Conservation (phyloP, 2,329 filamentous ascomycete genomes). For the Paecilomyces variotii region DNA sequence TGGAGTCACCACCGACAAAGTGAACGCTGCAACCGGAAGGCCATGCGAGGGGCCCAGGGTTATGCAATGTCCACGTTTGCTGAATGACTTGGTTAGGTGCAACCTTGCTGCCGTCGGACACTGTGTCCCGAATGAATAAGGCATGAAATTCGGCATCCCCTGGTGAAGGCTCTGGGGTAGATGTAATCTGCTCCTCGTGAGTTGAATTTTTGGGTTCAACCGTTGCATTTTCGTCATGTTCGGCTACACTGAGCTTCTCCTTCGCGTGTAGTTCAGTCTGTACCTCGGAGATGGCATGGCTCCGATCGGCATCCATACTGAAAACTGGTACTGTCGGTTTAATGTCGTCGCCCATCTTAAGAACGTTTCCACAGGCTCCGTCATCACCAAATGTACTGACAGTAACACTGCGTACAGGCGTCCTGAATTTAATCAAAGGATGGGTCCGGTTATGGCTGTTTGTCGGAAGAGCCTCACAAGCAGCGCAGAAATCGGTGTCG, state of each 20-base stretch:
- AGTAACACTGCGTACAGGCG: constrained; percentile 76
- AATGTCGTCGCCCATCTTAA: constrained; percentile 62
- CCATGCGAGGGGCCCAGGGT: constrained; percentile 72
- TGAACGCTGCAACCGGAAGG: constrained; percentile 83
- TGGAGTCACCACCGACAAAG: constrained; percentile 90
- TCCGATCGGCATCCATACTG: constrained; percentile 46
- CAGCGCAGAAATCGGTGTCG: constrained; percentile 90
- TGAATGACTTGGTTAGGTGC: constrained; percentile 66
- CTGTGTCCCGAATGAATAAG: constrained; percentile 67
- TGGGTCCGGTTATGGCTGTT: constrained; percentile 93
- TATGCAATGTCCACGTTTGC: constrained; percentile 87
- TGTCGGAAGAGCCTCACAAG: constrained; percentile 78
- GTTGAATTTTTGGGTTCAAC: constrained; percentile 5
- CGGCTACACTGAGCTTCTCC: constrained; percentile 14
- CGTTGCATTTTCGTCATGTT: constrained; percentile 9
- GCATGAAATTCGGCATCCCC: constrained; percentile 40
- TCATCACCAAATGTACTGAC: constrained; percentile 80
- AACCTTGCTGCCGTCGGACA: constrained; percentile 69
- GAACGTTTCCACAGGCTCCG: constrained; percentile 55
- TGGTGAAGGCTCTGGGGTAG: constrained; percentile 23
- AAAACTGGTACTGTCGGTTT: constrained; percentile 34
- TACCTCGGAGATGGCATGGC: constrained; percentile 20
- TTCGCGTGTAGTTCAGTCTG: constrained; percentile 9
- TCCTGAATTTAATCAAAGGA: constrained; percentile 94
- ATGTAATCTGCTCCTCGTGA: constrained; percentile 6